Percentiles rank a stretch among this genome's conserved stretches.
Evolutionary conservation across 2,329 filamentous ascomycete genomes (phyloP).

Genomic region (Kalaharituber pfeilii): DNA sequence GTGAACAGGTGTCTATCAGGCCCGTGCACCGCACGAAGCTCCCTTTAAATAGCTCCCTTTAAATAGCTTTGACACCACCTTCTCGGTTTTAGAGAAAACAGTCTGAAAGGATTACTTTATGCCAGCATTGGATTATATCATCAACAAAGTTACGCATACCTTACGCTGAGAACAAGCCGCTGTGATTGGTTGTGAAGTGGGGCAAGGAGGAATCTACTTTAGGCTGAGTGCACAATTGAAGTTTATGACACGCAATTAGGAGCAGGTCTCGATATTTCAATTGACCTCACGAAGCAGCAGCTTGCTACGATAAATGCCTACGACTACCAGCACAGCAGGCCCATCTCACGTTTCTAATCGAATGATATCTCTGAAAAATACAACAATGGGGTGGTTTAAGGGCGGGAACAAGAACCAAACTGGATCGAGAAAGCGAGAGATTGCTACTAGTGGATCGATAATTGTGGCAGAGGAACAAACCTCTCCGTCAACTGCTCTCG

Average conservation of each 20-base stretch:
- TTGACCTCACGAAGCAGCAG: background rate
- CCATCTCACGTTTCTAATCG: background rate
- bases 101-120: no score
- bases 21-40: background rate
- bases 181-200: background rate
- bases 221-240: no score
- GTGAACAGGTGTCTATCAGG: background rate
- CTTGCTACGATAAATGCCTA: background rate
- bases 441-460: background rate
- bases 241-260: background rate
- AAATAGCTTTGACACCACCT: no score
- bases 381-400: background rate
- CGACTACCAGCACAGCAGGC: background rate
- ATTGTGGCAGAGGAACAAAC: background rate
- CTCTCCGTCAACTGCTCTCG: background rate
- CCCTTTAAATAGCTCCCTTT: background rate
- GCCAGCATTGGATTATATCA: no score
- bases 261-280: background rate
- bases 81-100: no score
- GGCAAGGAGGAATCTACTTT: background rate
- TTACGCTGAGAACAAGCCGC: background rate
- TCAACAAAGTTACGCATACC: no score
- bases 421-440: background rate
- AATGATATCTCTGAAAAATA: background rate
- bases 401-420: background rate